These are phyloP conservation scores for Pachyrhizus erosus DNA, from an alignment of 306 rosid species.

Conservation along the genomic window DNA sequence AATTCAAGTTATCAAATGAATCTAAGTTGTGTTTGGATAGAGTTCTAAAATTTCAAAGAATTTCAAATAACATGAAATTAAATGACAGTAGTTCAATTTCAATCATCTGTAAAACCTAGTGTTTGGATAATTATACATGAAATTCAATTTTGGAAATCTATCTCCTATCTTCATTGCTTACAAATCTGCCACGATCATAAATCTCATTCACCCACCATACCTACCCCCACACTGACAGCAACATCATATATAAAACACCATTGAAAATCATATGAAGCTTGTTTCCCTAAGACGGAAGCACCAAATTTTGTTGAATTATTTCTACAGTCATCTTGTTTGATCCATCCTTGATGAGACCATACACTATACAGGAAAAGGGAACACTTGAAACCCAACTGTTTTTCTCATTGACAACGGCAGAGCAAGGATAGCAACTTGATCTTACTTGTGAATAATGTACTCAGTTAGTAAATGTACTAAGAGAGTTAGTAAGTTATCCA, in stretches of 20 bases:
- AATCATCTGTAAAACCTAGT: not conserved
- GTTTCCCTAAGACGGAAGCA: not conserved
- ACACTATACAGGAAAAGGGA: slow-evolving; percentile 13
- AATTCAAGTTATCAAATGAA: not conserved
- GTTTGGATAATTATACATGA: slow-evolving; percentile 4
- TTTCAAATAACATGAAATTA: slow-evolving; percentile 21
- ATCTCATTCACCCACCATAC: slow-evolving; percentile 27
- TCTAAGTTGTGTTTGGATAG: slow-evolving; percentile 10
- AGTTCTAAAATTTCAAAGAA: not conserved
- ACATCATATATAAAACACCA: slow-evolving; percentile 21
- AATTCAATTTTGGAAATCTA: slow-evolving; percentile 19
- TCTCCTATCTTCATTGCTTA: not conserved
- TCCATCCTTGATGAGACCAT: slow-evolving; percentile 16
- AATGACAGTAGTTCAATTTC: slow-evolving; percentile 6
- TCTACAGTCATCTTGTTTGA: slow-evolving; percentile 20
- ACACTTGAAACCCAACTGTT: not conserved
- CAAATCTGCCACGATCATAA: slow-evolving; percentile 16
- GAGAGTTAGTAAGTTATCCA: too few relatives aligned
- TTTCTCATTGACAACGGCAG: not conserved
- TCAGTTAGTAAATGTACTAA: too few relatives aligned
- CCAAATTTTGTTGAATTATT: slow-evolving; percentile 18
- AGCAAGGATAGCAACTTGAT: slow-evolving; percentile 9
- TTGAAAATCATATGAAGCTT: slow-evolving; percentile 6
- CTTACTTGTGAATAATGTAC: too few relatives aligned
- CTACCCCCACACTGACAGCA: not conserved